Conservation (phyloP, 257 asterid species). For the Henckelia pumila region DNA sequence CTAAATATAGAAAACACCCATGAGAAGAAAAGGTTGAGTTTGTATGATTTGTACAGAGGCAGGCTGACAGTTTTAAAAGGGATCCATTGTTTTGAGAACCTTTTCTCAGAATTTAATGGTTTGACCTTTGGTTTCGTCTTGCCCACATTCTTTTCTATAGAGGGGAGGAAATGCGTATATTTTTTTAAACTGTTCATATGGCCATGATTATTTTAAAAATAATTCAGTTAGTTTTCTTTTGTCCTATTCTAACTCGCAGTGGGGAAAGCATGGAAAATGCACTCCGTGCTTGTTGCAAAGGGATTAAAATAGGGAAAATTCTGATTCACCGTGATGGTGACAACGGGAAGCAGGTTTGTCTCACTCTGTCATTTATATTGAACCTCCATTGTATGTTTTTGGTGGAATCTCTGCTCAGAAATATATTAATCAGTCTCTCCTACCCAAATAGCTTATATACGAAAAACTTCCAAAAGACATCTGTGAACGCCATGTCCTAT, state of each 20-base stretch:
- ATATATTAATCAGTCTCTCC: slow-evolving; percentile 13
- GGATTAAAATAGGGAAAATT: slow-evolving; percentile 95
- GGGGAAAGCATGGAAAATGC: slow-evolving; percentile 99
- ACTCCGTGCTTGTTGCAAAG: slow-evolving; percentile 98
- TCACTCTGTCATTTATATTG: slow-evolving; percentile 12
- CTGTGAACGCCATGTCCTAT: slow-evolving; percentile 90
- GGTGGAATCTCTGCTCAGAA: not conserved
- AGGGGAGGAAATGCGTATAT: not conserved
- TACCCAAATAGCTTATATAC: slow-evolving; percentile 72
- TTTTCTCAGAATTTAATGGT: not conserved
- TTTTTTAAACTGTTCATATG: not conserved
- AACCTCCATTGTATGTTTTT: slow-evolving; percentile 18
- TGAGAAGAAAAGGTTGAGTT: slow-evolving; percentile 18
- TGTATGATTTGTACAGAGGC: not conserved
- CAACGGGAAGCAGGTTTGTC: slow-evolving; percentile 84
- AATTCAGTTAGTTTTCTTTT: not conserved
- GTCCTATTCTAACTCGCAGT: slow-evolving; percentile 39
- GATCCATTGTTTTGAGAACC: not conserved
- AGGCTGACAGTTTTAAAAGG: not conserved
- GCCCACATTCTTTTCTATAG: not conserved
- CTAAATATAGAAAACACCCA: not conserved
- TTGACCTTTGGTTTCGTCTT: not conserved
- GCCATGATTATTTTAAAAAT: not conserved
- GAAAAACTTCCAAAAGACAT: slow-evolving; percentile 96
- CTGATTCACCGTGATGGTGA: slow-evolving; percentile 97